phyloP scores from a whole-genome alignment of 345 rosid genomes.

The Lumnitzera racemosa region DNA sequence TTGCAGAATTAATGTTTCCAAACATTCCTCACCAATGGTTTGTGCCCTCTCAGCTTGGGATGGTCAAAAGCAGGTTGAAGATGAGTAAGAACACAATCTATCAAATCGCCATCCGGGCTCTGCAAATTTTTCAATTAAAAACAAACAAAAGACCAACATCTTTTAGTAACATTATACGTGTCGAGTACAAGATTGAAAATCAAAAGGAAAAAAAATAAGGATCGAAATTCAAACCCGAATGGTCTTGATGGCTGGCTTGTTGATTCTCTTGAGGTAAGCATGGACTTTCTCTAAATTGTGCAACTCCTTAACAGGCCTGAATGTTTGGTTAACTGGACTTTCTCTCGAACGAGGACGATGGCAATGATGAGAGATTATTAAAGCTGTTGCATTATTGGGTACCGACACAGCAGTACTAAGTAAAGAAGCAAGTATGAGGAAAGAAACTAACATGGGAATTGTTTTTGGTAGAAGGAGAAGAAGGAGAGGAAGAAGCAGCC shows the following conservation, averaged over 20 bases:
- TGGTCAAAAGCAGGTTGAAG: slow-evolving; percentile 94
- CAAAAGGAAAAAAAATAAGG: slow-evolving; percentile 1
- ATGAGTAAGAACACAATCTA: slow-evolving; percentile 81
- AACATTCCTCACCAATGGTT: slow-evolving; percentile 43
- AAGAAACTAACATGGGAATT: slow-evolving; percentile 37
- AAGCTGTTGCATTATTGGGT: not conserved
- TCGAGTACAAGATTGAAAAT: not conserved
- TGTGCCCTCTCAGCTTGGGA: slow-evolving; percentile 68
- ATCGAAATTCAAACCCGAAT: slow-evolving; percentile 41
- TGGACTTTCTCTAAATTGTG: slow-evolving; percentile 43
- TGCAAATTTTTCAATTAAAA: slow-evolving; percentile 15
- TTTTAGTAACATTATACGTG: slow-evolving; percentile 6
- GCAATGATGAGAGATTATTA: slow-evolving; percentile 41
- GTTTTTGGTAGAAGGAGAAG: slow-evolving; percentile 13
- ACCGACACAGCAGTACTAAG: slow-evolving; percentile 29
- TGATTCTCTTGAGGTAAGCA: slow-evolving; percentile 57
- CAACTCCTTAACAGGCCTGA: slow-evolving; percentile 36
- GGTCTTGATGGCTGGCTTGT: slow-evolving; percentile 85
- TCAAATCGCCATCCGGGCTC: slow-evolving; percentile 97
- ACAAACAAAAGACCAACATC: not conserved
- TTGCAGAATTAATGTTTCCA: not conserved
- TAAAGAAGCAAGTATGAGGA: slow-evolving; percentile 35
- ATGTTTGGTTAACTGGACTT: slow-evolving; percentile 43
- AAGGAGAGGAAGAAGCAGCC: slow-evolving; percentile 33
- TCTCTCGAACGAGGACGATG: not conserved